Evolutionary conservation across 2,329 filamentous ascomycete species (phyloP), one percentile per base, ranked within the genome.

Genomic region (Pseudogymnoascus sp.): DNA sequence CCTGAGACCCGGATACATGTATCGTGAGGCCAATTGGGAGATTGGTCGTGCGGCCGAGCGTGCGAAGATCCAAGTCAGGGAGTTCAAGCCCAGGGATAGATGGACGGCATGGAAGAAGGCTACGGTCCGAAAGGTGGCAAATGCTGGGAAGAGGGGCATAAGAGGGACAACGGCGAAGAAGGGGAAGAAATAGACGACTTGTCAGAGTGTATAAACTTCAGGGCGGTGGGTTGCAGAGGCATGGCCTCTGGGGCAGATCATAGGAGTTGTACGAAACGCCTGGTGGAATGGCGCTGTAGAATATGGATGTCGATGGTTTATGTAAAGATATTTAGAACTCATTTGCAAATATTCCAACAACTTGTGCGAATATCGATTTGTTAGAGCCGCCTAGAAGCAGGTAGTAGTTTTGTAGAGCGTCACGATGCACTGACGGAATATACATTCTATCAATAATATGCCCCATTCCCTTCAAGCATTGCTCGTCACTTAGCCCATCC

Each of bases 21-120:
- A 83, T 72, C 78, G 86, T 67, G 80, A 86, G 74, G 78, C 82
- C 6, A 90, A 90, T 73, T 87, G 84, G 83, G 76, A 85, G 74
- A 88, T 89, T 78, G 86, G 86, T 62, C 76, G 85, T 4, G 80
- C 80, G 29, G 85, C 83, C 5, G 85, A 89, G 75, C 80, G 79
- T 72, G 81, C 81, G 24, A 81, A 82, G 24, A 78, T 86, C 62
- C 78, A 78, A 66, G 84, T 86, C 70, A 78, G 82, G 65, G 79
- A 78, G 64, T 85, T 85, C 71, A 79, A 83, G 65, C 81, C 80
- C 11, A 80, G 81, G 40, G 84, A 75, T 70, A 66, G 73, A 40
- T 89, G 83, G 79, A 75, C 81, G 69, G 86, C 86, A 13, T 89
- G 86, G 86, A 80, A 82, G 72, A 87, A 84, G 79, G 77, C 78